Evolutionary conservation across 2,329 filamentous ascomycete species (phyloP), one percentile per base, ranked within the genome.

Genomic region (Penicillium occitanis): DNA sequence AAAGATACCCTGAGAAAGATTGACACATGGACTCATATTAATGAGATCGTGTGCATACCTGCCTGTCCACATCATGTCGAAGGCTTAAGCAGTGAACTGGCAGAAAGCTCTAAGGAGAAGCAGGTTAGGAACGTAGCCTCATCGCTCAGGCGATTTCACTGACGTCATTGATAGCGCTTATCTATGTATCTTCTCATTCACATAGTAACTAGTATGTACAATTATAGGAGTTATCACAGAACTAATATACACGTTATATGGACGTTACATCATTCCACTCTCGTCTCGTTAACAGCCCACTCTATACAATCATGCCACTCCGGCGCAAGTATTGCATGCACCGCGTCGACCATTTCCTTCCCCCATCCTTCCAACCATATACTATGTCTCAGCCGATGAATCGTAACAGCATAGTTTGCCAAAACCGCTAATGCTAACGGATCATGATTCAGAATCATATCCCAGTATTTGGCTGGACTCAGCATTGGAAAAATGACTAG

Each of bases 341-440:
- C 60, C 17, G 64, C 64, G 2, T 66, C 59, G 30, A 66, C 48
- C 17, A 44, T 63, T 17, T 66, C 59, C 40, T 57, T 66, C 17
- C 64, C 64, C 64, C 59, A 66, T 40, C 64, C 64, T 30, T 63
- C 59, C 13, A 66, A 3, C 64, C 64, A 66, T 48, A 66, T 59
- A 58, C 42, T 62, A 35, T 59, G 19, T 19, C 42, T 63, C 33
- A 58, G 17, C 44, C 60, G 37, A 10, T 66, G 42, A 44, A 66
- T 37, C 6, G 46, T 58, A 13, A 66, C 64, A 11, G 51, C 64
- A 53, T 57, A 66, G n/a, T 66, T 66, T 1, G 65, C 65, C 13
- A 66, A 53, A 17, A 66, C 50, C 30, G 65, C 65, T 28, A 66
- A 28, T 51, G 65, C 65, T 6, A 66, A 13, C 22, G 65, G 65